These are phyloP conservation scores for Cladosporium austrohemisphaericum DNA, from an alignment of 2,329 filamentous ascomycete species.

Conservation along the genomic window DNA sequence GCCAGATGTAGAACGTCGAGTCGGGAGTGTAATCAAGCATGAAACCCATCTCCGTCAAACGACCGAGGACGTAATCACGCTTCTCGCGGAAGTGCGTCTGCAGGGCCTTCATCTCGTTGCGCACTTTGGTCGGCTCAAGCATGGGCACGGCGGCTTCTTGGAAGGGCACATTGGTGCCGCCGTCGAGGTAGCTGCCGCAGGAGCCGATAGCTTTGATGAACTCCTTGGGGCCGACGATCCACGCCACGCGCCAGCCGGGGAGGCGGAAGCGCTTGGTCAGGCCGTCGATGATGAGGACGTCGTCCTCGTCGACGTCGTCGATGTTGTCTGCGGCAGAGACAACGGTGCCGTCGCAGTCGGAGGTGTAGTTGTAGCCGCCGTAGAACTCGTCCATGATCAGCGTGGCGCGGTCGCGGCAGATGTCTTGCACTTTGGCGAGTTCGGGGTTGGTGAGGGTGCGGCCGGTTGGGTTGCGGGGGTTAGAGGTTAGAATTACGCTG, in stretches of 20 bases:
- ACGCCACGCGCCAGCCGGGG: slow-evolving; percentile 93
- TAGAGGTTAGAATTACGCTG: slow-evolving; percentile 83
- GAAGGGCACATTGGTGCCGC: slow-evolving; percentile 91
- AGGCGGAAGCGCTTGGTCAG: slow-evolving; percentile 95
- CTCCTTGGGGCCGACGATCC: slow-evolving; percentile 93
- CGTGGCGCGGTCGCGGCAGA: slow-evolving; percentile 85
- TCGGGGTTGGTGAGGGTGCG: slow-evolving; percentile 81
- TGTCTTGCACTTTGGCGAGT: slow-evolving; percentile 84
- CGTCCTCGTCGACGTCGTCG: slow-evolving; percentile 73
- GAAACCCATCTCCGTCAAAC: slow-evolving; percentile 84
- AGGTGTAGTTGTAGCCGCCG: slow-evolving; percentile 88
- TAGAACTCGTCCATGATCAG: slow-evolving; percentile 98
- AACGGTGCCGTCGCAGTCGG: slow-evolving; percentile 82
- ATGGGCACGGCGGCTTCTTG: slow-evolving; percentile 89
- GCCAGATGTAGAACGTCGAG: slow-evolving; percentile 91
- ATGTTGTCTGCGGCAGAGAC: slow-evolving; percentile 88
- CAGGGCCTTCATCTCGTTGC: slow-evolving; percentile 80
- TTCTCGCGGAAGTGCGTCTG: slow-evolving; percentile 89
- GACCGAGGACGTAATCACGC: slow-evolving; percentile 81
- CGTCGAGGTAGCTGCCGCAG: slow-evolving; percentile 80
- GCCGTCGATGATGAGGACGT: slow-evolving; percentile 87
- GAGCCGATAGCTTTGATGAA: slow-evolving; percentile 91
- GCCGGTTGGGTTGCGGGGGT: slow-evolving; percentile 91
- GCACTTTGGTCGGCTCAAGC: slow-evolving; percentile 81
- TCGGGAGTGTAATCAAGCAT: slow-evolving; percentile 74